A percentile compares a stretch with the other conserved stretches of the same genome.
Evolutionary conservation across 1,284 basidiomycete genomes (phyloP).

Genomic region (Paramarasmius palmivorus): DNA sequence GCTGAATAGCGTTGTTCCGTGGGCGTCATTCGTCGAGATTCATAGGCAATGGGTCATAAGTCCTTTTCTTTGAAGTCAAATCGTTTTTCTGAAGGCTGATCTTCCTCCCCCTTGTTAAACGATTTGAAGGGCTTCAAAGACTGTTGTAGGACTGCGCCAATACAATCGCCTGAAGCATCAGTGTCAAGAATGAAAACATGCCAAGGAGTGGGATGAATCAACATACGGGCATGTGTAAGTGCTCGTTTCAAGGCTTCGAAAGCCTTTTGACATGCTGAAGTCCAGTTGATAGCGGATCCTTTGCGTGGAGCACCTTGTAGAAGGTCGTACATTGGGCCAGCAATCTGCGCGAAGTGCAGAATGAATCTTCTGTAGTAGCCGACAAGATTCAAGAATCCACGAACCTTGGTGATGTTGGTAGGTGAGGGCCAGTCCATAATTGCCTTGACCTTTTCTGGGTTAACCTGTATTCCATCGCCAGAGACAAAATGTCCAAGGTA

Average conservation of each 20-base stretch:
- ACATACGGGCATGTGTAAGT: background rate
- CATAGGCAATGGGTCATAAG: constrained; percentile 4
- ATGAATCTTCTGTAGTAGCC: constrained; percentile 6
- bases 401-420: constrained; percentile 1
- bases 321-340: background rate
- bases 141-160: constrained; percentile 4
- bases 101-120: background rate
- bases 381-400: constrained; percentile 8
- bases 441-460: constrained; percentile 5
- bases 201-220: constrained; percentile 6
- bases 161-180: too few species aligned
- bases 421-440: constrained; percentile 9
- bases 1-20: constrained; percentile 5
- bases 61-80: constrained; percentile 10
- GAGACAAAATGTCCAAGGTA: constrained; percentile 9
- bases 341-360: background rate
- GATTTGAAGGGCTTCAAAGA: background rate
- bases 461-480: background rate
- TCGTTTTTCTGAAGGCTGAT: background rate
- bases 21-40: constrained; percentile 2
- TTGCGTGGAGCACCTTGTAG: constrained; percentile 3
- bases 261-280: background rate
- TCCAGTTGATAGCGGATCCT: background rate
- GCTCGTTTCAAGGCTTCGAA: background rate
- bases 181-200: constrained; percentile 7